Conservation (phyloP, 78 protist genomes). For the Creolimax fragrantissima region DNA sequence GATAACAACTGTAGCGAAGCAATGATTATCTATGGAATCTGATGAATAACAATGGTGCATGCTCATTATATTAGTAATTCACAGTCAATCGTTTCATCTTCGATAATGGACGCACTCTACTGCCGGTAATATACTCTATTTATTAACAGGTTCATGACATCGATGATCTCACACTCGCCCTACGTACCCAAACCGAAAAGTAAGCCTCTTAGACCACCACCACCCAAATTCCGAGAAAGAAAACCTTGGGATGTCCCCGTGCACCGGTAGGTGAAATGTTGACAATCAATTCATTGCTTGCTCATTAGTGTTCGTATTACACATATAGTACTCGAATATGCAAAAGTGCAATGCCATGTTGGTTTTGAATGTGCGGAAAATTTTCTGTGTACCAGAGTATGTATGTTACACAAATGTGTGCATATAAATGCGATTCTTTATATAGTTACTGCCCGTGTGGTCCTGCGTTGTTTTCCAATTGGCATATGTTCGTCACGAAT, state of each 20-base stretch:
- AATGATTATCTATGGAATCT: no score
- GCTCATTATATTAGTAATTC: no score
- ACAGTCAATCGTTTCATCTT: no score
- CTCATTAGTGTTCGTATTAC: no score
- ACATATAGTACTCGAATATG: neutral
- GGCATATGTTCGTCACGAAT: no score
- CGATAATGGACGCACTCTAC: no score
- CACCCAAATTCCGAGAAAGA: neutral
- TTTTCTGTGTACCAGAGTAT: neutral
- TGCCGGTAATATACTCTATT: no score
- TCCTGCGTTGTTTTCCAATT: no score
- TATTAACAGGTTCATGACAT: neutral
- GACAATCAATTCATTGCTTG: no score
- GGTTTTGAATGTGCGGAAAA: neutral
- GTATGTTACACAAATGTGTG: neutral
- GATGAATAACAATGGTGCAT: no score
- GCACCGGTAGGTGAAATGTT: neutral
- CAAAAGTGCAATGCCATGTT: neutral
- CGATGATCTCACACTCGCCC: neutral
- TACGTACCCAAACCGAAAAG: neutral
- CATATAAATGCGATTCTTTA: neutral
- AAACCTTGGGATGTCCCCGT: neutral
- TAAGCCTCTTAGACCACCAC: neutral
- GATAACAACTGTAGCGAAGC: no score
- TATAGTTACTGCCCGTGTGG: neutral